Evolutionary conservation across 208 protist species (phyloP), one percentile per base, ranked within the genome.

Genomic region (Wallacemonas collosoma): DNA sequence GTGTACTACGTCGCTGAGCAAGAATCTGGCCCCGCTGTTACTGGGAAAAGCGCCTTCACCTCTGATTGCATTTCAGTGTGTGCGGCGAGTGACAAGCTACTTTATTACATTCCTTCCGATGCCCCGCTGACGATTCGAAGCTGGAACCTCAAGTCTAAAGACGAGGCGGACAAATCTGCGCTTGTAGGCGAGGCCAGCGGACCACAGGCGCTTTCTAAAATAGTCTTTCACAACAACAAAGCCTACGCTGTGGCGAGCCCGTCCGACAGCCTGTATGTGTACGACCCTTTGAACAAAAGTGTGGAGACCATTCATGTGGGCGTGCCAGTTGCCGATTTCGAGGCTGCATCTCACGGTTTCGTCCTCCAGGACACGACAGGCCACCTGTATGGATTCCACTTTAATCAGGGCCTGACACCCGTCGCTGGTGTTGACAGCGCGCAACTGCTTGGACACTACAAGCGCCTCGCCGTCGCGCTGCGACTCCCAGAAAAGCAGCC

Each of bases 331-430:
- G 45, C 62, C n/a, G 68, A 80, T 54, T 77, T 85, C 14, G 77
- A 86, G 40, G 69, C 82, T 15, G 85, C 82, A 0, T 83, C 80
- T 40, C 82, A 95, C 63, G 91, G 91, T 1, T 93, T 95, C 81
- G 88, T 93, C 4, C 79, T 93, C 68, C 53, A 73, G 3, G 73
- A 78, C 62, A 70, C 58, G 26, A 47, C 67, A 35, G 71, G 78
- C n/a, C 66, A 54, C 43, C 62, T 92, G 9, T 89, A 79, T 54
- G 84, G 79, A 36, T 93, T 84, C 72, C 80, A 92, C 54, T 93
- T 93, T 57, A 93, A 77, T 69, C 66, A 86, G 6, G 86, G 86
- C n/a, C n/a, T 81, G 15, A 80, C 47, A 5, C 71, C 75, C 15
- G 74, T 93, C 17, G 5, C 53, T 40, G 73, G 51, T 14, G 48